Evolutionary conservation across 2,329 filamentous ascomycete species (phyloP).

Genomic region (Fusarium sp.): DNA sequence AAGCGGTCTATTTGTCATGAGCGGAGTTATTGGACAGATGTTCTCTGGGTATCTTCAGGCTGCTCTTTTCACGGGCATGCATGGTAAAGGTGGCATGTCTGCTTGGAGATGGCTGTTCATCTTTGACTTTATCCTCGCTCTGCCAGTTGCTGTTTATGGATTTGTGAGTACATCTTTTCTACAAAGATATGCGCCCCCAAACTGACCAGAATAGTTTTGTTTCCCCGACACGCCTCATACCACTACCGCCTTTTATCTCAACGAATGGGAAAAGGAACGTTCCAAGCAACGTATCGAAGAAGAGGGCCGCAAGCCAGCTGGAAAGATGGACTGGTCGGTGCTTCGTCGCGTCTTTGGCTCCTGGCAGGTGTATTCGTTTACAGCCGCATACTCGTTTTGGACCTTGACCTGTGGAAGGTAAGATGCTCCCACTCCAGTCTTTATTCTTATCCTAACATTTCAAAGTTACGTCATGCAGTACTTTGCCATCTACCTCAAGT

Average conservation of each 20-base stretch:
- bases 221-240: conserved; percentile 59
- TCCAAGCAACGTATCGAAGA: conserved; percentile 77
- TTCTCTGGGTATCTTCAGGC: conserved; percentile 53
- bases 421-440: background rate
- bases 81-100: conserved; percentile 49
- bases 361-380: conserved; percentile 60
- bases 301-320: conserved; percentile 54
- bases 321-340: conserved; percentile 51
- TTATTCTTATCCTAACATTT: background rate
- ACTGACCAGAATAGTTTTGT: conserved; percentile 39
- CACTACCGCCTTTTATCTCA: conserved; percentile 57
- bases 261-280: conserved; percentile 69
- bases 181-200: background rate
- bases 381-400: conserved; percentile 55
- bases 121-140: conserved; percentile 52
- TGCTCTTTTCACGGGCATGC: conserved; percentile 50
- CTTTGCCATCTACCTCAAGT: conserved; percentile 56
- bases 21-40: conserved; percentile 61
- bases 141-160: conserved; percentile 50
- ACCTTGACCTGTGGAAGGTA: conserved; percentile 51
- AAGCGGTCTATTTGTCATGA: conserved; percentile 69
- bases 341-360: conserved; percentile 53
- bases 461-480: conserved; percentile 54
- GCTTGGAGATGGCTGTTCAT: conserved; percentile 56
- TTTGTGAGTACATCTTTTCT: conserved; percentile 13